A percentile compares a stretch with the other conserved stretches of the same genome.
phyloP scores from a whole-genome alignment of 148 eudicot genomes.

The Bassia scoparia region DNA sequence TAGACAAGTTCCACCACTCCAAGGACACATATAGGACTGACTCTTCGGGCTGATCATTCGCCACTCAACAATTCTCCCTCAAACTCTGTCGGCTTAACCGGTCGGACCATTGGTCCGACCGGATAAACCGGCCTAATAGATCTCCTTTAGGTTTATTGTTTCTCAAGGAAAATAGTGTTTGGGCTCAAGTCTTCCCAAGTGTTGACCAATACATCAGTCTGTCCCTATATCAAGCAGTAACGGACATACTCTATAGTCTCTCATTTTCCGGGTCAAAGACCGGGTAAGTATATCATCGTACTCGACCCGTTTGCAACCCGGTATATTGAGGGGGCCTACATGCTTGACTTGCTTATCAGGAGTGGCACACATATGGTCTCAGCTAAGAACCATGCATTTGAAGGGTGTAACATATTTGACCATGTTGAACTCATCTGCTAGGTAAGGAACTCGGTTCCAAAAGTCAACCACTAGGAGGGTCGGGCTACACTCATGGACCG shows the following conservation, averaged over 20 bases:
- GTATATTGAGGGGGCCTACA: slow-evolving; percentile 22
- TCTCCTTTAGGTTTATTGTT: slow-evolving; percentile 19
- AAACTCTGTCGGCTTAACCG: not conserved
- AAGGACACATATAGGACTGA: slow-evolving; percentile 30
- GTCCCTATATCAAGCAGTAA: slow-evolving; percentile 23
- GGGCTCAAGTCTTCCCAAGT: slow-evolving; percentile 46
- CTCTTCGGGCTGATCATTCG: slow-evolving; percentile 21
- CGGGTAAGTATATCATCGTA: slow-evolving; percentile 42
- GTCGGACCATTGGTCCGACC: slow-evolving; percentile 37
- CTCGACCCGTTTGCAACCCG: slow-evolving; percentile 38
- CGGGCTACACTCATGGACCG: slow-evolving; percentile 12
- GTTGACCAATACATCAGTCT: slow-evolving; percentile 37
- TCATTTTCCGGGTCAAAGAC: slow-evolving; percentile 32
- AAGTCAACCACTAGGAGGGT: slow-evolving; percentile 21
- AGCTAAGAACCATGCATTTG: slow-evolving; percentile 32
- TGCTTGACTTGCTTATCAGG: slow-evolving; percentile 22
- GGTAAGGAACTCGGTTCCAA: slow-evolving; percentile 29
- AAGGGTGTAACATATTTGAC: slow-evolving; percentile 18
- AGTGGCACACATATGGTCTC: slow-evolving; percentile 14
- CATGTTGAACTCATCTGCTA: slow-evolving; percentile 24
- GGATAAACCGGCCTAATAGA: slow-evolving; percentile 35
- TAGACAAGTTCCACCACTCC: slow-evolving; percentile 31
- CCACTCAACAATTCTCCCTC: slow-evolving; percentile 21
- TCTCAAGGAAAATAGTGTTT: slow-evolving; percentile 32
- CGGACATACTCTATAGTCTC: slow-evolving; percentile 30